Base-by-base conservation (phyloP, 371 early-diverging fungal genomes). In the Haplosporangium sp. region DNA sequence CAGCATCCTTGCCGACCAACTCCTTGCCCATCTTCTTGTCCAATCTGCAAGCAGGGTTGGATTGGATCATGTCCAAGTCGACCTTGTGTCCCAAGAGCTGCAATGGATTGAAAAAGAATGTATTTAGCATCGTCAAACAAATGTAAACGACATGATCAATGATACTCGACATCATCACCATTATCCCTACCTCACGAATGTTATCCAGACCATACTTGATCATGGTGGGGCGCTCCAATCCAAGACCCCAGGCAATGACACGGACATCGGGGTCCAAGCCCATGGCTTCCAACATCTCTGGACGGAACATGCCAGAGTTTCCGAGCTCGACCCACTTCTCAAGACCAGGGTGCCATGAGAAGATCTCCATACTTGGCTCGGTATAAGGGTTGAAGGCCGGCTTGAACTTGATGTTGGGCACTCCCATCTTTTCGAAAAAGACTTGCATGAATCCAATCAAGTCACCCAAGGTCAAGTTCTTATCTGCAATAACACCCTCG, bases 381-480 rank as follows among this genome's bases (percentile, higher is more conserved):
- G 99, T 99, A 88, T 99, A 99, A 60, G 99, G 99, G 86, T 99
- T 99, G 88, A 96, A 99, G 13, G 99, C 98, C 47, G 99, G 99
- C 91, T 99, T 99, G 94, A 99, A 99, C 72, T 97, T 94, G 60
- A 99, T 92, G 75, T 96, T 95, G 50, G 90, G 88, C 68, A 98
- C 91, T 79, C 98, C 99, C 90, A 99, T 95, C 89, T 97, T 99
- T 70, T 93, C 88, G 89, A 98, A 99, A 88, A 99, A 99, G 63
- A 90, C 86, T 84, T 98, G 90, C 90, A 99, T 87, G 81, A 97
- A 93, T 60, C 98, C 98, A 86, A 99, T 99, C 73, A 99, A 83
- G 81, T 99, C 96, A 52, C 98, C 98, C 56, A 99, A 84, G 14
- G 97, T 96, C 81, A 99, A 81, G 81, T 95, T 94, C 71, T 93